These are phyloP conservation scores for Fusarium austroafricanum DNA, from an alignment of 2,329 filamentous ascomycete genomes.

Conservation along the genomic window DNA sequence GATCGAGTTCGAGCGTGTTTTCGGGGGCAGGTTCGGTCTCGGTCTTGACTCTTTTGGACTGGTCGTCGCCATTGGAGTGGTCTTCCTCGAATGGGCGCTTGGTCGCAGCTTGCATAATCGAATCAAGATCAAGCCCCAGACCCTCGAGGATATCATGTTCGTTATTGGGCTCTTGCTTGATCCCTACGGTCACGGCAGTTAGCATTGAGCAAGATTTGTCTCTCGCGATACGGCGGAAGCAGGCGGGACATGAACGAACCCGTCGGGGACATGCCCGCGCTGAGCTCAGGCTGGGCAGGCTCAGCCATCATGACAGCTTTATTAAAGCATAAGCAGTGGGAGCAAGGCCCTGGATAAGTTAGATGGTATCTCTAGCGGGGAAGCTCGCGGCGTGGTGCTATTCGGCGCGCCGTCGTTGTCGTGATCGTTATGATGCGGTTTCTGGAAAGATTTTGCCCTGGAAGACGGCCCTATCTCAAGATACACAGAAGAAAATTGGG, in stretches of 20 bases:
- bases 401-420: slow-evolving; percentile 37
- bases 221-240: slow-evolving; percentile 22
- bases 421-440: too few species aligned
- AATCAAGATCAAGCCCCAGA: slow-evolving; percentile 51
- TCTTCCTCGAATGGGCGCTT: slow-evolving; percentile 56
- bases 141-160: slow-evolving; percentile 52
- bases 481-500: slow-evolving; percentile 54
- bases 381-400: slow-evolving; percentile 37
- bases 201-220: slow-evolving; percentile 37
- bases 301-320: slow-evolving; percentile 56
- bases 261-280: slow-evolving; percentile 49
- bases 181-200: slow-evolving; percentile 47
- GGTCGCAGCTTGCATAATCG: slow-evolving; percentile 51
- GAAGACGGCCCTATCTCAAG: slow-evolving; percentile 38
- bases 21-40: slow-evolving; percentile 40
- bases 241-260: slow-evolving; percentile 48
- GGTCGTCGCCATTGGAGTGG: slow-evolving; percentile 43
- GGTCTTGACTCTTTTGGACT: slow-evolving; percentile 52
- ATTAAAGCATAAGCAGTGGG: slow-evolving; percentile 41
- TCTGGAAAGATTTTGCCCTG: too few species aligned
- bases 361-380: slow-evolving; percentile 29
- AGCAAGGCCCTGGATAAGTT: slow-evolving; percentile 1
- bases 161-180: slow-evolving; percentile 56
- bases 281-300: slow-evolving; percentile 53
- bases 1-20: slow-evolving; percentile 35